Conservation (phyloP, 805 yeast species). For the Scheffersomyces ergatensis region DNA sequence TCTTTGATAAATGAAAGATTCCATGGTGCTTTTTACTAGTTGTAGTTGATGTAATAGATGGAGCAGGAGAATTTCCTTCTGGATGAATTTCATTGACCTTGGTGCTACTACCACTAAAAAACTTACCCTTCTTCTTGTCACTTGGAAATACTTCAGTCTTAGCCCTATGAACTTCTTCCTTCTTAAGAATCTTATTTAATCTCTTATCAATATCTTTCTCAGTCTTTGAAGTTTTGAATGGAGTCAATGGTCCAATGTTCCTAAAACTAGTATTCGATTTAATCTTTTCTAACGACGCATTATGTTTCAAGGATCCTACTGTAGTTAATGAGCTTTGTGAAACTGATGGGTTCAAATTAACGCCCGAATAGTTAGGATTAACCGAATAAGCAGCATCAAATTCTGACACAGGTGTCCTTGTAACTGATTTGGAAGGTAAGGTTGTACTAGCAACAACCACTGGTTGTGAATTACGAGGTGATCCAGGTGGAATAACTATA, state of each 20-base stretch:
- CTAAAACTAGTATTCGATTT: conserved; percentile 16
- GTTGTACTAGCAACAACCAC: no score
- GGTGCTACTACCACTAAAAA: not conserved
- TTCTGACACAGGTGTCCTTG: not conserved
- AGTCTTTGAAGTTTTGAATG: conserved; percentile 25
- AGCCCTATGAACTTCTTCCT: conserved; percentile 22
- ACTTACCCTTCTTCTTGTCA: conserved; percentile 4
- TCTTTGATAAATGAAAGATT: conserved; percentile 16
- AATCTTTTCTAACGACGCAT: conserved; percentile 8
- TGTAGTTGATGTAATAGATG: conserved; percentile 4
- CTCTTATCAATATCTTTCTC: conserved; percentile 29
- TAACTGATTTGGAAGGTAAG: not conserved
- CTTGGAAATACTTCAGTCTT: conserved; percentile 9
- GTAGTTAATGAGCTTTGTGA: conserved; percentile 9
- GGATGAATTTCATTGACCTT: not conserved
- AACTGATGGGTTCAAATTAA: conserved; percentile 5
- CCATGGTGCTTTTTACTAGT: conserved; percentile 12
- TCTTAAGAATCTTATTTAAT: conserved; percentile 28
- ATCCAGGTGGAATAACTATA: not conserved
- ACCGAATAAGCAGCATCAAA: not conserved
- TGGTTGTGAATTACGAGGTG: not conserved
- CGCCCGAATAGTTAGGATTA: not conserved
- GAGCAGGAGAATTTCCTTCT: not conserved
- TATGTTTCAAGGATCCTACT: not conserved
- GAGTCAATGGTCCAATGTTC: conserved; percentile 23